phyloP scores from a whole-genome alignment of 2,329 filamentous ascomycete species.

The Thielaviopsis ethacetica region DNA sequence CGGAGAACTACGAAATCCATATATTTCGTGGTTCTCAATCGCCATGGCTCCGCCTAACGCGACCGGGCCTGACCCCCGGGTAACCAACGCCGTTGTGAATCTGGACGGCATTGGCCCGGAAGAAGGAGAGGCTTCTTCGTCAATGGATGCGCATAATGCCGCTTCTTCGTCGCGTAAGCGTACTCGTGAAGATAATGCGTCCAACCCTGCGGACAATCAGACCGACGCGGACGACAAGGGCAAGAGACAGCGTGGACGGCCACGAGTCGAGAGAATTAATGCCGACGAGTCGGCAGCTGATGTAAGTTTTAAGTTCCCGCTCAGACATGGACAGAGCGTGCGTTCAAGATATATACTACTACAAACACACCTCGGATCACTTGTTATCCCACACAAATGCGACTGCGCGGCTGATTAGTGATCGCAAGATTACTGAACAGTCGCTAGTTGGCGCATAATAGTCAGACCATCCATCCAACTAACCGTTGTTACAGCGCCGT shows the following conservation, averaged over 20 bases:
- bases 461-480: conserved; percentile 16
- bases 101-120: neutral
- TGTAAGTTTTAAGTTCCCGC: conserved; percentile 34
- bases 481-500: conserved; percentile 40
- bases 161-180: neutral
- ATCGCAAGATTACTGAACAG: neutral
- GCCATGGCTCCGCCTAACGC: neutral
- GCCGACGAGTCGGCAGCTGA: conserved; percentile 63
- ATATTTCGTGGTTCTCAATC: neutral
- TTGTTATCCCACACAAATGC: neutral
- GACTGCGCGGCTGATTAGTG: conserved; percentile 1
- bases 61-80: neutral
- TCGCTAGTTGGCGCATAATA: neutral
- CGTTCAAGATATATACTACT: conserved; percentile 6
- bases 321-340: neutral
- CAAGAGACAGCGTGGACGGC: conserved; percentile 51
- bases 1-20: neutral
- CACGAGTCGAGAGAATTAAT: conserved; percentile 45
- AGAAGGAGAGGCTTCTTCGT: neutral
- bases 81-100: neutral
- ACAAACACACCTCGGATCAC: neutral
- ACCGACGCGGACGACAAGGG: conserved; percentile 27
- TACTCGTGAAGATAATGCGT: neutral
- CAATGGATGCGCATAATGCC: neutral
- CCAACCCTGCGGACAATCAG: conserved; percentile 13